phyloP scores from a whole-genome alignment of 148 eudicot genomes.

The Amaranthus hypochondriacus region DNA sequence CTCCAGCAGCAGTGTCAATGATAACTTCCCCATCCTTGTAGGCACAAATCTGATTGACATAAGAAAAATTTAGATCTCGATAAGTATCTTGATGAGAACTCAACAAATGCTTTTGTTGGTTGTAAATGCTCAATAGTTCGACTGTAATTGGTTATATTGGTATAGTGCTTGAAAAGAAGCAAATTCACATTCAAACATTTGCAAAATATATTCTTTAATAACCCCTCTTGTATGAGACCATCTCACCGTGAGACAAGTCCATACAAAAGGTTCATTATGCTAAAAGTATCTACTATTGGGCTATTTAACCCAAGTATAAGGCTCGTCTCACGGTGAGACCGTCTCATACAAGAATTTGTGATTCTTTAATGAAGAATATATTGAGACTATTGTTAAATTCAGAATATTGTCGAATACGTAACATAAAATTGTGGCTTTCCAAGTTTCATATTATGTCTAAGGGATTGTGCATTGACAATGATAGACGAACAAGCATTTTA shows the following conservation, averaged over 20 bases:
- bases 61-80: conserved; percentile 6
- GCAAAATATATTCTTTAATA: not conserved
- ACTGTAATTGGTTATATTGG: not conserved
- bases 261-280: no score
- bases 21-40: conserved; percentile 97
- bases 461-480: not conserved
- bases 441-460: no score
- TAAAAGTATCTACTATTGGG: no score
- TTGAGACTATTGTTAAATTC: no score
- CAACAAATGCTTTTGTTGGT: not conserved
- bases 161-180: not conserved
- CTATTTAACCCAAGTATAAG: no score
- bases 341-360: no score
- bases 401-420: no score
- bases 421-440: no score
- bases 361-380: no score
- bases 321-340: no score
- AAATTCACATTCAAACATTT: conserved; percentile 3
- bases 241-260: no score
- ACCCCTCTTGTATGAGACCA: no score
- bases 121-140: not conserved
- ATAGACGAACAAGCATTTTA: not conserved
- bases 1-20: conserved; percentile 96
- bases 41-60: conserved; percentile 67
- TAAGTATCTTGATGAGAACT: conserved; percentile 1